Conservation (phyloP, 805 yeast genomes). For the Candida insectorum region DNA sequence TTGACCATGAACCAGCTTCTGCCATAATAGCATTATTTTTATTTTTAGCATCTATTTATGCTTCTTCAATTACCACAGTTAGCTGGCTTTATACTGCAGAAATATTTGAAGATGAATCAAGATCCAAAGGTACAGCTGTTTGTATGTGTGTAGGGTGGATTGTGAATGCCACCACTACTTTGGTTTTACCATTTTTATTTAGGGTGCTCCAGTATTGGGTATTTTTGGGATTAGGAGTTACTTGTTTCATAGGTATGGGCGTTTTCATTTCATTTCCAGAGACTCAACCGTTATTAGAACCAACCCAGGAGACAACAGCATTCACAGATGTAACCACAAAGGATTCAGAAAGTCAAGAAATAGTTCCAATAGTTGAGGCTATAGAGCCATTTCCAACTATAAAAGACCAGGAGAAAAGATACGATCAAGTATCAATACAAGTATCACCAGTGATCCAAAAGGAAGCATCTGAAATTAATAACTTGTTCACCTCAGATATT, state of each 20-base stretch:
- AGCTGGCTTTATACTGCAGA: slow-evolving; percentile 52
- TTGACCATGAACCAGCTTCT: slow-evolving; percentile 33
- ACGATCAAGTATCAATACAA: too few species aligned
- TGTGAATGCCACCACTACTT: slow-evolving; percentile 31
- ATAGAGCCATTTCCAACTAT: too few species aligned
- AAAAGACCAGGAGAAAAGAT: too few species aligned
- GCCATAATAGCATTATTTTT: slow-evolving; percentile 42
- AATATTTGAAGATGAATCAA: slow-evolving; percentile 41
- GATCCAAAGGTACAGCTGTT: slow-evolving; percentile 45
- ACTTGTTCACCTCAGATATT: too few species aligned
- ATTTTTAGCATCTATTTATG: slow-evolving; percentile 43
- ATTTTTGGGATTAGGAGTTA: slow-evolving; percentile 34
- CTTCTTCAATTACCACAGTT: slow-evolving; percentile 44
- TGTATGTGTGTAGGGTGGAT: slow-evolving; percentile 48
- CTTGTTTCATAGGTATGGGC: slow-evolving; percentile 27
- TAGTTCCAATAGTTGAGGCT: too few species aligned
- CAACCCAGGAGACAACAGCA: too few species aligned
- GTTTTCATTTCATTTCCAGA: slow-evolving; percentile 42
- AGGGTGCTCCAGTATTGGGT: slow-evolving; percentile 35
- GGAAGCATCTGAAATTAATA: too few species aligned
- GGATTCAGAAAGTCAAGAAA: too few species aligned
- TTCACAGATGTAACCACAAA: too few species aligned
- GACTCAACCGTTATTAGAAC: too few species aligned
- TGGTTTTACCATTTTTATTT: slow-evolving; percentile 39
- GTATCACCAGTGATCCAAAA: too few species aligned